Conservation (phyloP, 148 eudicot genomes). For the Vaccinium myrtillus region DNA sequence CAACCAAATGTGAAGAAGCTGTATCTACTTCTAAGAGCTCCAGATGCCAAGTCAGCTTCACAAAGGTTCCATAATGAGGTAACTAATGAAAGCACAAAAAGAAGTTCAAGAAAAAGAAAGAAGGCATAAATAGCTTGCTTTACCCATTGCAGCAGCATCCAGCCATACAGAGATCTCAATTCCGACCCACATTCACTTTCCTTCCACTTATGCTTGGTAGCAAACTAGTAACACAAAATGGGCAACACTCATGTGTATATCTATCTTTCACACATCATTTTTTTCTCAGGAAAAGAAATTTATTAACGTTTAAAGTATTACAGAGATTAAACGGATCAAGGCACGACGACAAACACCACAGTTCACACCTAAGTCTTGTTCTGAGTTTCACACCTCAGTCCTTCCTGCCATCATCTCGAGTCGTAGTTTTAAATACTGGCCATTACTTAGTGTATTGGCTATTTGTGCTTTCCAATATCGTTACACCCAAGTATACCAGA, state of each 20-base stretch:
- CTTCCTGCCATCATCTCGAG: too few relatives aligned
- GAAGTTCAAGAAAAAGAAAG: neutral
- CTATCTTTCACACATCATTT: neutral
- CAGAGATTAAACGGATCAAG: too few relatives aligned
- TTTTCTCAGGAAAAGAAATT: neutral
- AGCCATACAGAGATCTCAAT: neutral
- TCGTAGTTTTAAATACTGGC: too few relatives aligned
- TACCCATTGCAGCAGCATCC: neutral
- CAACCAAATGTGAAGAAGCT: conserved; percentile 40
- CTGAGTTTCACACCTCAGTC: too few relatives aligned
- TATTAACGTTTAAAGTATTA: too few relatives aligned
- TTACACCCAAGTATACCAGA: too few relatives aligned
- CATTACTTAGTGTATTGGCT: too few relatives aligned
- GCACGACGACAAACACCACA: too few relatives aligned
- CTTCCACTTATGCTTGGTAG: neutral
- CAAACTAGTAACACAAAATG: neutral
- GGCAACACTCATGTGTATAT: neutral
- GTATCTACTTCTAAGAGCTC: conserved; percentile 35
- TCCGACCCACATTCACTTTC: neutral
- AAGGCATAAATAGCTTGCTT: neutral
- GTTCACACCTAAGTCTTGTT: too few relatives aligned
- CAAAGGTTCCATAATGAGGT: conserved; percentile 32
- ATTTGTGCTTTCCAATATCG: too few relatives aligned
- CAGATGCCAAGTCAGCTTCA: conserved; percentile 20
- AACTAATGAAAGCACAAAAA: neutral